These are phyloP conservation scores for Cryptococcus sp. DNA, from an alignment of 1,284 basidiomycete species.

Conservation along the genomic window DNA sequence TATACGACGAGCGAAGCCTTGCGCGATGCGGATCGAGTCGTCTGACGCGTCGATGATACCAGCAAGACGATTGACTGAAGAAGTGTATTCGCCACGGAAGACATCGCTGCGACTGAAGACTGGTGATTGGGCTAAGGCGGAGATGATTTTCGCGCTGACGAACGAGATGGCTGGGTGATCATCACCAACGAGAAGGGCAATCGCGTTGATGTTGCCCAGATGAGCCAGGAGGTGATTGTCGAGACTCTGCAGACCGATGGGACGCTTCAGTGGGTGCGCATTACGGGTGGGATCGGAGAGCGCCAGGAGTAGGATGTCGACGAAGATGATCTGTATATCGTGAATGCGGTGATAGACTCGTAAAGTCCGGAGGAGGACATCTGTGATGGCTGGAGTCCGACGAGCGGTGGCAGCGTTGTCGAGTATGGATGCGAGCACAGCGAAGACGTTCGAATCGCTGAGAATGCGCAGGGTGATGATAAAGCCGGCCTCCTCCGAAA, in stretches of 20 bases:
- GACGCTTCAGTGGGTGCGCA: slow-evolving; percentile 36
- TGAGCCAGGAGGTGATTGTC: slow-evolving; percentile 81
- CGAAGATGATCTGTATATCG: slow-evolving; percentile 83
- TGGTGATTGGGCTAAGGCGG: slow-evolving; percentile 62
- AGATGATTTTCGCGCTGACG: slow-evolving; percentile 76
- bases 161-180: slow-evolving; percentile 73
- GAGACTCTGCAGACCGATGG: slow-evolving; percentile 55
- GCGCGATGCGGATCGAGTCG: slow-evolving; percentile 83
- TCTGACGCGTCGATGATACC: slow-evolving; percentile 78
- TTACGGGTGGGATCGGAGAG: slow-evolving; percentile 60
- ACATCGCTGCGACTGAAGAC: slow-evolving; percentile 60
- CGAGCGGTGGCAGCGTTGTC: slow-evolving; percentile 58
- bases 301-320: slow-evolving; percentile 82
- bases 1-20: slow-evolving; percentile 69
- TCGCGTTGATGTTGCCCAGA: slow-evolving; percentile 71
- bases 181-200: slow-evolving; percentile 79
- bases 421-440: slow-evolving; percentile 60
- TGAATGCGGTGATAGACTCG: slow-evolving; percentile 80
- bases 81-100: slow-evolving; percentile 62
- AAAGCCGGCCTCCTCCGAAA: slow-evolving; percentile 77
- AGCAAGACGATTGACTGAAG: slow-evolving; percentile 63
- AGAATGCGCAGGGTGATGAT: slow-evolving; percentile 80
- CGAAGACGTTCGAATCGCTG: slow-evolving; percentile 60
- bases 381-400: slow-evolving; percentile 55
- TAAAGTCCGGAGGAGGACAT: slow-evolving; percentile 76